Conservation (phyloP, 495 filamentous ascomycete genomes). For the Penicillium maclennaniae region DNA sequence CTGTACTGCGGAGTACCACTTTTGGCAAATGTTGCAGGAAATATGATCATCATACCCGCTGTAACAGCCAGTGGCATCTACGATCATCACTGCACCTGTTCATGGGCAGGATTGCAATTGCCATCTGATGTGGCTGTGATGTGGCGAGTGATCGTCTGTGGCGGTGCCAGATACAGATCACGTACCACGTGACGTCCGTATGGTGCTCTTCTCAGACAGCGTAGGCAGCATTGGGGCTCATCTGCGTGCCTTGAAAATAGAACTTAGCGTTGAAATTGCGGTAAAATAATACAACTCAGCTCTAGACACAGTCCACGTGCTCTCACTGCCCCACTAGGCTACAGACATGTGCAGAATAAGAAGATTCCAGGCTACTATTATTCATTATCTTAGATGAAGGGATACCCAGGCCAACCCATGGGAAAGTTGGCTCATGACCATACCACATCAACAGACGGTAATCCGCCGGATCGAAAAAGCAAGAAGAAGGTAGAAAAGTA, state of each 20-base stretch:
- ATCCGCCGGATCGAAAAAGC: background rate
- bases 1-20: background rate
- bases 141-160: background rate
- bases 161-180: background rate
- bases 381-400: background rate
- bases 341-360: background rate
- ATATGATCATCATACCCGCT: background rate
- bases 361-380: background rate
- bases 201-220: background rate
- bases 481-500: background rate
- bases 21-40: background rate
- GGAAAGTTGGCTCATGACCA: background rate
- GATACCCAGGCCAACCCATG: background rate
- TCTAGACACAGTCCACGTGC: background rate
- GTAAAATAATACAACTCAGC: background rate
- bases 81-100: background rate
- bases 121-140: background rate
- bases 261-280: background rate
- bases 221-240: background rate
- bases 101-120: background rate
- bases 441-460: background rate
- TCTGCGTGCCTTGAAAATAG: background rate
- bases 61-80: background rate
- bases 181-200: background rate
- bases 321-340: background rate